Evolutionary conservation across 306 rosid species (phyloP).

Genomic region (Nissolia schottii): DNA sequence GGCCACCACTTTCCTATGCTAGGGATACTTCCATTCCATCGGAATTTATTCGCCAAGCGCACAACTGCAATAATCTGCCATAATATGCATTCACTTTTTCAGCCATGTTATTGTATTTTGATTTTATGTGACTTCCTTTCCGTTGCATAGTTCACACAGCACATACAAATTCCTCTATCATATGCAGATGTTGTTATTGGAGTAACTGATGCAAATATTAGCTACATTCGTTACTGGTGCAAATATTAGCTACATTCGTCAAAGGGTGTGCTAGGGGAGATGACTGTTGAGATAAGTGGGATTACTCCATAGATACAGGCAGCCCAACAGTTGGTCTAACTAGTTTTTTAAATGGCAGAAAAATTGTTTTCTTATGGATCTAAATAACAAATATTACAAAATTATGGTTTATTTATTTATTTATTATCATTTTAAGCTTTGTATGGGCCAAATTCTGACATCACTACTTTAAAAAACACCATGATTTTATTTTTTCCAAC

Average conservation of each 20-base stretch:
- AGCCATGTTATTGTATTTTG: background rate
- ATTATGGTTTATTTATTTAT: too few relatives aligned
- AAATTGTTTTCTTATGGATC: background rate
- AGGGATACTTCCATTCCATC: slow-evolving; percentile 29
- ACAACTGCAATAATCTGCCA: slow-evolving; percentile 28
- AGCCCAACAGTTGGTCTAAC: slow-evolving; percentile 46
- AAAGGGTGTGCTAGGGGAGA: slow-evolving; percentile 43
- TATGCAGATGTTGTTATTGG: slow-evolving; percentile 49
- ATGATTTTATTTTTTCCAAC: too few relatives aligned
- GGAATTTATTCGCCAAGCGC: slow-evolving; percentile 21
- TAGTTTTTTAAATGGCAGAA: slow-evolving; percentile 12
- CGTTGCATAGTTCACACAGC: slow-evolving; percentile 35
- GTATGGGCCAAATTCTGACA: too few relatives aligned
- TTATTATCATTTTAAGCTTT: too few relatives aligned
- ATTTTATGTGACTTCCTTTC: background rate
- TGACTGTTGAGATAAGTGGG: slow-evolving; percentile 49
- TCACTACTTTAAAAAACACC: too few relatives aligned
- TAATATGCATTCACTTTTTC: background rate
- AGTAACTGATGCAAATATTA: slow-evolving; percentile 36
- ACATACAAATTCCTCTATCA: slow-evolving; percentile 48
- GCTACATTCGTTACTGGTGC: slow-evolving; percentile 49
- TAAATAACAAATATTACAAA: too few relatives aligned
- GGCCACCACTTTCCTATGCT: slow-evolving; percentile 37
- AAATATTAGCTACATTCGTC: slow-evolving; percentile 41
- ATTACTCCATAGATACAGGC: slow-evolving; percentile 38